Conservation (phyloP, 2,329 filamentous ascomycete species). For the Polychaeton citri region DNA sequence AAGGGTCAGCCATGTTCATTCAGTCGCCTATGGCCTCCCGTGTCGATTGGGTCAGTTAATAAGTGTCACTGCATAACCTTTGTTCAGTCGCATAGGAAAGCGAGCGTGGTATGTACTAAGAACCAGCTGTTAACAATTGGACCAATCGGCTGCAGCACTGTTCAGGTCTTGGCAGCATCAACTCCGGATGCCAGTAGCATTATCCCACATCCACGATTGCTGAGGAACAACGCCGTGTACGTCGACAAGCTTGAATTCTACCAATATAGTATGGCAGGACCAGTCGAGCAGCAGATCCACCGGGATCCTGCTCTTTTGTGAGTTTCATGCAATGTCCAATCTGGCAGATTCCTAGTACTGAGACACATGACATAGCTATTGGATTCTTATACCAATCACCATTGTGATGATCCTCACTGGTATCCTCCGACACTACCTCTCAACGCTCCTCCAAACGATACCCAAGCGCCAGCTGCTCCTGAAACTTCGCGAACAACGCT, state of each 20-base stretch:
- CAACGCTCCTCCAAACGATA: constrained; percentile 71
- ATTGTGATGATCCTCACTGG: constrained; percentile 96
- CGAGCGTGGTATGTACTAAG: too few species aligned
- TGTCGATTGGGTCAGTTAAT: too few species aligned
- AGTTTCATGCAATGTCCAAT: constrained; percentile 22
- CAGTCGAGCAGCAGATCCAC: constrained; percentile 87
- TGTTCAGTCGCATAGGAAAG: too few species aligned
- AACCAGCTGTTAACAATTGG: not conserved
- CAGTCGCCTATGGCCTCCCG: too few species aligned
- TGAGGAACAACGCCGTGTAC: too few species aligned
- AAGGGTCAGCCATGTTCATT: constrained; percentile 14
- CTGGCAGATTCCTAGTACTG: constrained; percentile 1
- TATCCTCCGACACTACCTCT: constrained; percentile 89
- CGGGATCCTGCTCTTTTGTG: constrained; percentile 97
- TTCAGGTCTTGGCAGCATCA: not conserved
- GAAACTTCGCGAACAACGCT: constrained; percentile 70
- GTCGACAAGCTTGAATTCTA: too few species aligned
- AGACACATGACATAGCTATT: constrained; percentile 54
- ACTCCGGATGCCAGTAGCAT: constrained; percentile 8
- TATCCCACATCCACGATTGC: too few species aligned
- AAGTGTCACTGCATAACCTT: too few species aligned
- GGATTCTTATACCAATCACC: constrained; percentile 96
- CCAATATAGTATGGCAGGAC: constrained; percentile 85
- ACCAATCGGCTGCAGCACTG: not conserved
- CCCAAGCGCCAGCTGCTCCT: constrained; percentile 71